Evolutionary conservation across 139 green algal genomes (phyloP).

Genomic region (Closterium sp.): DNA sequence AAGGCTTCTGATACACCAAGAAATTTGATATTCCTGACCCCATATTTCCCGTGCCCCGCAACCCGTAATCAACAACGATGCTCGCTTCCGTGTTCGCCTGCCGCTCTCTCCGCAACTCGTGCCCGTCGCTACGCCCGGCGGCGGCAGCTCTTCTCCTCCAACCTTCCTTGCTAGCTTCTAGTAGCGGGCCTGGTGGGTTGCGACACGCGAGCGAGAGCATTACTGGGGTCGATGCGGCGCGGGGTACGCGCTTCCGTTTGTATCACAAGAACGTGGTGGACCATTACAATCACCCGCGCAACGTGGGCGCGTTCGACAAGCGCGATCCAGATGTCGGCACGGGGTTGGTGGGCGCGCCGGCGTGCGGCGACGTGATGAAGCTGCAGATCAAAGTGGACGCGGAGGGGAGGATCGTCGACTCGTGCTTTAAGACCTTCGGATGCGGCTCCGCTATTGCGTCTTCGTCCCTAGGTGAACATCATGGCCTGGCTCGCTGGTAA

Average conservation of each 20-base stretch:
- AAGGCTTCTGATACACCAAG: no score
- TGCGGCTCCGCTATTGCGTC: constrained; percentile 96
- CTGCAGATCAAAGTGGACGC: constrained; percentile 93
- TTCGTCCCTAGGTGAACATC: constrained; percentile 75
- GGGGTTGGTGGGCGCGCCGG: constrained; percentile 63
- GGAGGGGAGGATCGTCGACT: constrained; percentile 91
- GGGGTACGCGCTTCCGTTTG: not conserved
- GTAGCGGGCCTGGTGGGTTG: no score
- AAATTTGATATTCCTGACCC: not conserved
- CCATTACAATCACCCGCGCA: constrained; percentile 95
- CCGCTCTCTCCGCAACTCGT: no score
- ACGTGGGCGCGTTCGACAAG: constrained; percentile 97
- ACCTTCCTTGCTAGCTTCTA: no score
- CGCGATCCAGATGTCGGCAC: constrained; percentile 80
- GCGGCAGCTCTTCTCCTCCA: no score
- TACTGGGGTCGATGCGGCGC: no score
- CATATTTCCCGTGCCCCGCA: no score
- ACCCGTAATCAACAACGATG: no score
- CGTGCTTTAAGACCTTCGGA: constrained; percentile 99
- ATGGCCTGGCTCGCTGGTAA: no score
- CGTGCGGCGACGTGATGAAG: constrained; percentile 99
- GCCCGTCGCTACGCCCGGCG: no score
- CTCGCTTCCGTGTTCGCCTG: no score
- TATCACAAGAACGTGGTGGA: constrained; percentile 95
- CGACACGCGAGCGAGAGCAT: no score